Base-by-base conservation (phyloP, 345 rosid genomes). In the Orychophragmus violaceus region DNA sequence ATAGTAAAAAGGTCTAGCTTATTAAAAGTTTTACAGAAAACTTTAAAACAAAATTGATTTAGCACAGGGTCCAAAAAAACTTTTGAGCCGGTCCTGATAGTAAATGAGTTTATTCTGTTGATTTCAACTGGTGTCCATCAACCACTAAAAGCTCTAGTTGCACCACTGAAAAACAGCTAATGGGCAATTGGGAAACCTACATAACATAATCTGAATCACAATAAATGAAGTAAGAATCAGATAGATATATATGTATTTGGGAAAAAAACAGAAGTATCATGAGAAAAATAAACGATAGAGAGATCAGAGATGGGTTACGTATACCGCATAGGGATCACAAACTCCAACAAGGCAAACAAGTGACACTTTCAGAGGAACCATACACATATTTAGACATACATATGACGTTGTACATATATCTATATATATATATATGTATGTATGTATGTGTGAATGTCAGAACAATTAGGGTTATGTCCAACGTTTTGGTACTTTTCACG, bases 221-320 rank as follows among this genome's bases (percentile, higher is more conserved):
- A 59, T 62, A 32, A 41, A 70, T 62, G 56, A 71, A 62, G 56
- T 55, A n/a, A 62, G 55, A 62, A 53, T 61, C 62, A 53, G 62
- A n/a, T n/a, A n/a, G n/a, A n/a, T n/a, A 70, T 70, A 71, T 62
- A 25, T 6, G 57, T 64, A 48, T 27, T 55, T 64, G 62, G 42
- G 48, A 45, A 27, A 27, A 25, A 71, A 64, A 61, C 42, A 64
- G 32, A 63, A 71, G 11, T 63, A 51, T 63, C 69, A 62, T 71
- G 69, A 71, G 60, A 45, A 63, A 71, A 71, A 63, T 71, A 64
- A 71, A 63, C 76, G 76, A 71, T 71, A 64, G 59, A 63, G 76
- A 46, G n/a, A n/a, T n/a, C n/a, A n/a, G n/a, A n/a, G 52, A 56
- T 64, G 42, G 64, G 76, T 27, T 71, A 71, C 76, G 76, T 71